Evolutionary conservation across 2,329 filamentous ascomycete species (phyloP), one percentile per base, ranked within the genome.

Genomic region (Thielaviopsis ethacetica): DNA sequence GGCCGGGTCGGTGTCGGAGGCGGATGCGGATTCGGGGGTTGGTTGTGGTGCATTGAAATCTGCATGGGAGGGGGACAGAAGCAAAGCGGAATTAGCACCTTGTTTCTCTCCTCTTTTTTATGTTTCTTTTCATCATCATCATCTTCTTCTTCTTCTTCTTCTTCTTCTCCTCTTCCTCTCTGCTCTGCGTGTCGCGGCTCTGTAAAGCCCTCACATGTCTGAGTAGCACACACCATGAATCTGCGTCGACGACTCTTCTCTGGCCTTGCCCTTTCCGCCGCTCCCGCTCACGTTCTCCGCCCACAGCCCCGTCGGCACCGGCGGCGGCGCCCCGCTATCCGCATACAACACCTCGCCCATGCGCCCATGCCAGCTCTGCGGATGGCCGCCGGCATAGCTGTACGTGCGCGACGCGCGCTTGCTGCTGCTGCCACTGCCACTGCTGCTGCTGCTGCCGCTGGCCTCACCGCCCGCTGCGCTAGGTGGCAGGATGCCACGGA

Each of bases 341-440:
- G 51, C 59, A 26, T 60, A 53, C 27, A 57, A 24, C 21, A 60
- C 49, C 52, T 57, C 59, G 21, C 55, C 51, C 50, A 60, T 60
- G 38, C 59, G 54, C 5, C 47, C 59, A 51, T 60, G 49, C 59
- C 59, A 60, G 38, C 34, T 57, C 26, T 38, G 22, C 26, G 26
- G 50, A 6, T 21, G 9, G 3, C 54, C 54, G n/a, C 9, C 19
- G 5, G 30, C 30, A 34, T 34, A 34, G 30, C 30, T 34, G 10
- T 34, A 34, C 10, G 30, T 34, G 10, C 30, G 30, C 7, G 30
- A 34, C 7, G 30, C 10, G 7, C 30, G 30, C 30, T 34, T 34
- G 10, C 30, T 34, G 5, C 30, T 9, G 10, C 30, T 10, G 30
- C 30, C 30, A 34, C n/a, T 15, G 34, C 17, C 41, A 49, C 19